Conservation (phyloP, 2,329 filamentous ascomycete genomes). For the Tolypocladium ophioglossoides region DNA sequence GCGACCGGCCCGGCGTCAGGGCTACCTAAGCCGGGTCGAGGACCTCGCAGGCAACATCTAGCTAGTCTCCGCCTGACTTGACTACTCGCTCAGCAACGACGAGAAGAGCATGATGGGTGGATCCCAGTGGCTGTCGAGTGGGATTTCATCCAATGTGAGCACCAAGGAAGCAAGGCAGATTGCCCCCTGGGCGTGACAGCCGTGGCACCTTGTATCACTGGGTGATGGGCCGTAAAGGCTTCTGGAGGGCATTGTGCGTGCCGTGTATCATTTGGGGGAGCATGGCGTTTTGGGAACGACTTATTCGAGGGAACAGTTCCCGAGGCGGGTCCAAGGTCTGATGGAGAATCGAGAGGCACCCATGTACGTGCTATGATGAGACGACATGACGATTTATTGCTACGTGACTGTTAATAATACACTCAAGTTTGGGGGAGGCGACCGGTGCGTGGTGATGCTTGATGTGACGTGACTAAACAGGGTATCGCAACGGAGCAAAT, state of each 20-base stretch:
- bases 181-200: constrained; percentile 18
- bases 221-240: not conserved
- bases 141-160: constrained; percentile 20
- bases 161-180: constrained; percentile 18
- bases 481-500: not conserved
- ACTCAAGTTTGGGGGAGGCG: not conserved
- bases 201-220: not conserved
- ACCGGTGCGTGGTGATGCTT: too few relatives aligned
- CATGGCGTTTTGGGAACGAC: not conserved
- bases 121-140: constrained; percentile 17
- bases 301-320: not conserved
- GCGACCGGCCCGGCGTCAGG: not conserved
- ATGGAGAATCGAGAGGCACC: not conserved
- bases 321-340: not conserved
- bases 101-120: not conserved
- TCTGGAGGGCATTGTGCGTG: constrained; percentile 7
- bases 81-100: not conserved
- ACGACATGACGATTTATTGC: not conserved
- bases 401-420: not conserved
- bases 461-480: too few relatives aligned
- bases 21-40: not conserved
- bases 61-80: not conserved
- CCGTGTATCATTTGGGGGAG: not conserved
- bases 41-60: not conserved
- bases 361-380: not conserved